A percentile compares a stretch with the other conserved stretches of the same genome.
These are phyloP conservation scores for Starmerella vaccinii DNA, from an alignment of 805 yeast genomes.

Conservation along the genomic window DNA sequence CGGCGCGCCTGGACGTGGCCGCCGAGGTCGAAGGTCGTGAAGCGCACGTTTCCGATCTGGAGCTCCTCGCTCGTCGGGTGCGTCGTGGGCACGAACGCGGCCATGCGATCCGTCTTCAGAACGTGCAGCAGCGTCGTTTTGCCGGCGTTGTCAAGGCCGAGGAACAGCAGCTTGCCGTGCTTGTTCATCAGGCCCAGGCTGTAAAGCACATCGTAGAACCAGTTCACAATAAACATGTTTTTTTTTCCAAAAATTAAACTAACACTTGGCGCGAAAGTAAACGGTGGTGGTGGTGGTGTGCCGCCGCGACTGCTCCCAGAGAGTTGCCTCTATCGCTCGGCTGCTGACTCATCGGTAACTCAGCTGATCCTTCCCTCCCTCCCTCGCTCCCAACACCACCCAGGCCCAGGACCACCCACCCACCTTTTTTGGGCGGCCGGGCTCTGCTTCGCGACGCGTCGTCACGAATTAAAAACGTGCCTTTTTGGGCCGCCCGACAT, in stretches of 20 bases:
- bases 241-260: no score
- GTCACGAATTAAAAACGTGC: no score
- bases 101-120: conserved; percentile 90
- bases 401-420: no score
- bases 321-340: not conserved
- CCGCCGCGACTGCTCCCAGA: no score
- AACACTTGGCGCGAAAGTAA: no score
- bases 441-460: no score
- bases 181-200: conserved; percentile 81
- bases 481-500: no score
- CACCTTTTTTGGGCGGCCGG: no score
- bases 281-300: no score
- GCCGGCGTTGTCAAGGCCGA: conserved; percentile 97
- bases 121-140: conserved; percentile 82
- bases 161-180: conserved; percentile 89
- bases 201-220: conserved; percentile 64
- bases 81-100: conserved; percentile 93
- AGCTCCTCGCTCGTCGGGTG: conserved; percentile 97
- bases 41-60: conserved; percentile 90
- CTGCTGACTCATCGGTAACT: not conserved
- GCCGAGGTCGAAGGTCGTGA: conserved; percentile 97
- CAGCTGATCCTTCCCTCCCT: no score
- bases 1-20: conserved; percentile 99
- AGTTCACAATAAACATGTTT: conserved; percentile 42
- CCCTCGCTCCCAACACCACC: no score